phyloP scores from a whole-genome alignment of 2,329 filamentous ascomycete species.

The Hypomyces rosellus region DNA sequence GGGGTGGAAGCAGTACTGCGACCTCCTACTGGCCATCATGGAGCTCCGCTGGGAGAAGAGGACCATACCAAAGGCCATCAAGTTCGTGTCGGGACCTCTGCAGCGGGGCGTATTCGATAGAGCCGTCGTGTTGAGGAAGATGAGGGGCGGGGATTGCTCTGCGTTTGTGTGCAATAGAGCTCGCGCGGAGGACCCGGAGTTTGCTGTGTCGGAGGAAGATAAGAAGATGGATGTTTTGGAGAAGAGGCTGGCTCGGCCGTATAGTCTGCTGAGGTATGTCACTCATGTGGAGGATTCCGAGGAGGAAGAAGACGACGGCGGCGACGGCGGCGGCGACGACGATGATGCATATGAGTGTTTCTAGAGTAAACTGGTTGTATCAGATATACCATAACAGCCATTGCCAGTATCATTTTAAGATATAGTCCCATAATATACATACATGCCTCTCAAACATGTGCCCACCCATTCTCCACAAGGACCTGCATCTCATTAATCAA shows the following conservation, averaged over 20 bases:
- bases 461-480: slow-evolving; percentile 51
- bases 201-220: not conserved
- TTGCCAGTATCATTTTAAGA: no score
- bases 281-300: not conserved
- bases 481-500: slow-evolving; percentile 58
- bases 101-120: not conserved
- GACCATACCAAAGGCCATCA: not conserved
- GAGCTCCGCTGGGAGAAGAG: slow-evolving; percentile 1
- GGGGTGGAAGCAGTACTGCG: not conserved
- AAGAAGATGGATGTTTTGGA: not conserved
- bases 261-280: not conserved
- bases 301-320: not conserved
- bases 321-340: not conserved
- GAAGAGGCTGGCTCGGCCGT: not conserved
- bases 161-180: not conserved
- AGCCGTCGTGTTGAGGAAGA: not conserved
- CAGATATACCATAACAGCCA: no score
- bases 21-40: not conserved
- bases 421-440: no score
- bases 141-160: not conserved
- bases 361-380: no score
- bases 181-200: not conserved
- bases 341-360: not conserved
- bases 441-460: slow-evolving; percentile 38
- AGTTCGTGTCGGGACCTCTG: not conserved